A percentile compares a stretch with the other conserved stretches of the same genome.
phyloP scores from a whole-genome alignment of 73 alveolate species.

The Paramecium sexaurelia region DNA sequence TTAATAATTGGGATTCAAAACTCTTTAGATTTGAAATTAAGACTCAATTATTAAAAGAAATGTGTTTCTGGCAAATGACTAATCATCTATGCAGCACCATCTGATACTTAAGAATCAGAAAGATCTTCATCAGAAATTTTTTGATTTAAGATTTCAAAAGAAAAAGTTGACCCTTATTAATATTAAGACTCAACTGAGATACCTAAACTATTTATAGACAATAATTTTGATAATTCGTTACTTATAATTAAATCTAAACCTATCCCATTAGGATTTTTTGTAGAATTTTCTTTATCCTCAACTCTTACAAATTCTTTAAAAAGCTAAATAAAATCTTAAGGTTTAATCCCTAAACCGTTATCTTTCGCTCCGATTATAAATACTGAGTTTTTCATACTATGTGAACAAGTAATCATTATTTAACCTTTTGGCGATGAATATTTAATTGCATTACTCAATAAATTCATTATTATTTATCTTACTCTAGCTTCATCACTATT shows the following conservation, averaged over 20 bases:
- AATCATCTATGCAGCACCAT: not conserved
- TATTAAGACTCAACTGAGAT: slow-evolving; percentile 28
- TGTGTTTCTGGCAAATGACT: not conserved
- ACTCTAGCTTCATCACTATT: slow-evolving; percentile 63
- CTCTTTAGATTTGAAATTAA: not conserved
- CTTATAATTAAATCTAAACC: slow-evolving; percentile 60
- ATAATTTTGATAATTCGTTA: slow-evolving; percentile 43
- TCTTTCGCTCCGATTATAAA: slow-evolving; percentile 34
- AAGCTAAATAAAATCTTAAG: slow-evolving; percentile 33
- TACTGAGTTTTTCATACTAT: not conserved
- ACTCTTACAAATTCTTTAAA: slow-evolving; percentile 48
- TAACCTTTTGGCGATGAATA: slow-evolving; percentile 54
- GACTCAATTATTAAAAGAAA: not conserved
- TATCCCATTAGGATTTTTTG: slow-evolving; percentile 57
- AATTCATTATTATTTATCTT: slow-evolving; percentile 60
- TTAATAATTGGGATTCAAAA: not conserved
- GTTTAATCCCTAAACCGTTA: slow-evolving; percentile 60
- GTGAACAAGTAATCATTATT: slow-evolving; percentile 11
- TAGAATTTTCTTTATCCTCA: not conserved
- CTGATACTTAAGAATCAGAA: not conserved
- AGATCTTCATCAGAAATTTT: slow-evolving; percentile 19
- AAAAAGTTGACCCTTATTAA: slow-evolving; percentile 46
- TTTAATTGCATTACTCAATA: slow-evolving; percentile 70
- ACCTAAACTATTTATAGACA: slow-evolving; percentile 41
- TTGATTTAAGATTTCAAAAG: slow-evolving; percentile 18